phyloP scores from a whole-genome alignment of 2,329 filamentous ascomycete genomes.

The Niveomyces coronatus region DNA sequence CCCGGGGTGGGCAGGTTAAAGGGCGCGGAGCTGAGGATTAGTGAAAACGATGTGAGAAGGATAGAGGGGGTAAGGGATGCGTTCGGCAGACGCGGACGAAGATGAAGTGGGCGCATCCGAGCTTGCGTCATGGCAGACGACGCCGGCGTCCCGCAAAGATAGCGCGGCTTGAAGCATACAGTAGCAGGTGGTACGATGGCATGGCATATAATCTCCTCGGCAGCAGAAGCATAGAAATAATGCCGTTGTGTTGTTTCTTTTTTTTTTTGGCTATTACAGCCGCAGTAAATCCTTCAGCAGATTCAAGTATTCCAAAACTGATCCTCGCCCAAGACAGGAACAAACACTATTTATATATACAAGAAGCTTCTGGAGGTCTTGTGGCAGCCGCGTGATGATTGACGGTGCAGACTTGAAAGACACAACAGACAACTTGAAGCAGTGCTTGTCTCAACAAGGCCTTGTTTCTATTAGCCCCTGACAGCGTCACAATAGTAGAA shows the following conservation, averaged over 20 bases:
- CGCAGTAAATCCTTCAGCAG: conserved; percentile 1
- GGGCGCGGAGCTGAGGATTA: conserved; percentile 70
- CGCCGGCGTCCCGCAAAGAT: too few relatives aligned
- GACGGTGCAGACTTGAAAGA: too few relatives aligned
- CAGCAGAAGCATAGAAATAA: neutral
- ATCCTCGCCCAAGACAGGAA: conserved; percentile 2
- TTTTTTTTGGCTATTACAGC: conserved; percentile 8
- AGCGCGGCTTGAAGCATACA: neutral
- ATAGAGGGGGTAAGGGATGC: conserved; percentile 49
- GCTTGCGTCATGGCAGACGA: too few relatives aligned
- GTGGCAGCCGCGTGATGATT: neutral
- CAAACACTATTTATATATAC: conserved; percentile 6
- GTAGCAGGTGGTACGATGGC: neutral
- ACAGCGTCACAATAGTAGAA: conserved; percentile 9
- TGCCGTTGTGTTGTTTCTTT: neutral
- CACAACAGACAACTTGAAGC: too few relatives aligned
- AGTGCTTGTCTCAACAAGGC: conserved; percentile 11
- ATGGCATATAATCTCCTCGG: neutral
- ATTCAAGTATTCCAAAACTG: neutral
- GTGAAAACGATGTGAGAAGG: conserved; percentile 61
- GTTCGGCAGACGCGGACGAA: conserved; percentile 23
- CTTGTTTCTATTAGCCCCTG: conserved; percentile 15
- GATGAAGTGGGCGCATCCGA: conserved; percentile 11
- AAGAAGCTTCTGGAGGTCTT: conserved; percentile 4
- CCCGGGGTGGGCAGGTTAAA: conserved; percentile 73